phyloP scores from a whole-genome alignment of 2,329 filamentous ascomycete species.

The Alternaria sp. region DNA sequence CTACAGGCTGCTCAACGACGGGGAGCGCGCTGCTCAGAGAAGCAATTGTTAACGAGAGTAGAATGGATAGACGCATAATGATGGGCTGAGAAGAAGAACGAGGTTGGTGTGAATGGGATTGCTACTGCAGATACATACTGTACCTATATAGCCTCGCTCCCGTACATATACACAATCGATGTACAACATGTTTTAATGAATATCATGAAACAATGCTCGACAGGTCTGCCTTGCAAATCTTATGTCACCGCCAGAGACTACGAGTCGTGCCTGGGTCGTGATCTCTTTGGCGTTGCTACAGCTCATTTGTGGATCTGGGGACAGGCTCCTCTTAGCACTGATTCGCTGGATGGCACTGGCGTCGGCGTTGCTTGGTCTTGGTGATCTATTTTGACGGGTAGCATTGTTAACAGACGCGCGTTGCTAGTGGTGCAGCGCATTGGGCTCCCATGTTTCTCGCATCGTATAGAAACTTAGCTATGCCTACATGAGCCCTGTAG shows the following conservation, averaged over 20 bases:
- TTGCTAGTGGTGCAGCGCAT: not conserved
- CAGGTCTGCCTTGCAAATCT: not conserved
- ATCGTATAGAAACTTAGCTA: not conserved
- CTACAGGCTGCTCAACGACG: not conserved
- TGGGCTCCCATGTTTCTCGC: not conserved
- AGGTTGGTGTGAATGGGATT: not conserved
- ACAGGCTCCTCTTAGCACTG: not conserved
- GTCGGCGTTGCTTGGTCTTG: conserved; percentile 2
- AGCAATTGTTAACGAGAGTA: not conserved
- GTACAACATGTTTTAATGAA: not conserved
- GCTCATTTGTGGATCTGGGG: not conserved
- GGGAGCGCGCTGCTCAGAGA: not conserved
- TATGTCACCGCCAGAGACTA: not conserved
- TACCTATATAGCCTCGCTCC: not conserved
- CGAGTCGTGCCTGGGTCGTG: not conserved
- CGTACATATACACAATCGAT: no score
- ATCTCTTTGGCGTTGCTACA: not conserved
- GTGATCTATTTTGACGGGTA: not conserved
- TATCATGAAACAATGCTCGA: not conserved
- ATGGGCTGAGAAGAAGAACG: not conserved
- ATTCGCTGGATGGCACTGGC: not conserved
- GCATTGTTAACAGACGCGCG: not conserved
- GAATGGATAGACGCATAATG: not conserved
- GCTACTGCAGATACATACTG: not conserved
- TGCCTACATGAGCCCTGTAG: not conserved